These are phyloP conservation scores for Fistulinella staudtii DNA, from an alignment of 1,284 basidiomycete genomes.

Conservation along the genomic window DNA sequence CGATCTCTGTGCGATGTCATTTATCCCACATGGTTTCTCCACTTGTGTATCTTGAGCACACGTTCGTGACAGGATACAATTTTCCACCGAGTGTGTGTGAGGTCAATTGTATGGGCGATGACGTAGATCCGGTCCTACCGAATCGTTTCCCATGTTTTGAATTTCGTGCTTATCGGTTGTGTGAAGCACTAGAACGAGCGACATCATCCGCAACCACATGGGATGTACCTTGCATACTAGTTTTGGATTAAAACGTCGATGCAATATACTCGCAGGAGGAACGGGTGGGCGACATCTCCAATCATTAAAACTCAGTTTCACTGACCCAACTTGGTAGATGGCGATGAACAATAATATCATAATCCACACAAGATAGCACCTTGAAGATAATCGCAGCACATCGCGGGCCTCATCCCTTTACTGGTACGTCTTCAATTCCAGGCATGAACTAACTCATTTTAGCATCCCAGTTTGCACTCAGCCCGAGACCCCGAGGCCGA, in stretches of 20 bases:
- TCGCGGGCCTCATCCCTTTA: no score
- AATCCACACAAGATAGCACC: slow-evolving; percentile 4
- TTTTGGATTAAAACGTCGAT: no score
- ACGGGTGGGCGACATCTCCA: slow-evolving; percentile 32
- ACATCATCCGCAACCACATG: no score
- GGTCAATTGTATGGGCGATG: neutral
- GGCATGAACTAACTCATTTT: no score
- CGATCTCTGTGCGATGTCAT: slow-evolving; percentile 24
- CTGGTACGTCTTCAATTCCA: no score
- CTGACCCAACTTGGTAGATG: no score
- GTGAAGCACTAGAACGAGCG: slow-evolving; percentile 19
- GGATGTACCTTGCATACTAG: no score
- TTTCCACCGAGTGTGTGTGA: neutral
- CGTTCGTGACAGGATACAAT: slow-evolving; percentile 23
- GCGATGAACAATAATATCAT: no score
- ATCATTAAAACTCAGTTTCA: no score
- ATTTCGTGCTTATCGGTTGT: slow-evolving; percentile 22
- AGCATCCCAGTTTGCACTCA: no score
- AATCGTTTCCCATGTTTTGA: slow-evolving; percentile 26
- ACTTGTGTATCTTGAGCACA: slow-evolving; percentile 20
- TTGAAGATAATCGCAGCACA: slow-evolving; percentile 27
- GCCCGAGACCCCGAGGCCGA: no score
- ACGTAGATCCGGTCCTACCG: slow-evolving; percentile 12
- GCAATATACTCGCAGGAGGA: no score
- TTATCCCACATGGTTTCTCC: slow-evolving; percentile 30